Percentiles rank a stretch among this genome's conserved stretches.
phyloP scores from a whole-genome alignment of 495 filamentous ascomycete genomes.

The Cercophora scortea region DNA sequence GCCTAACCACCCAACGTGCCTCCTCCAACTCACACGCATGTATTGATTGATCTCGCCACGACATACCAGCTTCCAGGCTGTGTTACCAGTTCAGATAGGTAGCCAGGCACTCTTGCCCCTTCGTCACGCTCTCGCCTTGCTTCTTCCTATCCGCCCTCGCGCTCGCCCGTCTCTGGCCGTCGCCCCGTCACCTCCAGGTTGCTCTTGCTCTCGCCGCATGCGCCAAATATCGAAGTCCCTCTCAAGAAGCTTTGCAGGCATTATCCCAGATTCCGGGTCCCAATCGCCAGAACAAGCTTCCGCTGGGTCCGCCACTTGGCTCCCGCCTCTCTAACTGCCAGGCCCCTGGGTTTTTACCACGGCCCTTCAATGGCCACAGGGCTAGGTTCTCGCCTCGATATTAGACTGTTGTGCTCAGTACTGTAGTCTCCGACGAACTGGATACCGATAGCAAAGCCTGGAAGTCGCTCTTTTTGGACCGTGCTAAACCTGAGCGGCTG shows the following conservation, averaged over 20 bases:
- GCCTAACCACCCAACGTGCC: too few species aligned
- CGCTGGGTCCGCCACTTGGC: constrained; percentile 1
- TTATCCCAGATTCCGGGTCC: not conserved
- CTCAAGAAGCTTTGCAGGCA: not conserved
- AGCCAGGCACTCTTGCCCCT: too few species aligned
- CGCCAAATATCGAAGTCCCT: not conserved
- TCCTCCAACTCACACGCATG: too few species aligned
- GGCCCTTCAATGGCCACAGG: constrained; percentile 12
- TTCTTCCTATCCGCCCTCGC: too few species aligned
- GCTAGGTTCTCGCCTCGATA: constrained; percentile 3
- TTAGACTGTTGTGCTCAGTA: not conserved
- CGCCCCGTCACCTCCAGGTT: too few species aligned
- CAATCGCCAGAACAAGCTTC: not conserved
- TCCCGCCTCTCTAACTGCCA: not conserved
- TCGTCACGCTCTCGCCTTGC: too few species aligned
- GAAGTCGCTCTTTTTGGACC: not conserved
- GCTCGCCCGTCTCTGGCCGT: too few species aligned
- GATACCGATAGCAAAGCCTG: not conserved
- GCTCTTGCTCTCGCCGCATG: not conserved
- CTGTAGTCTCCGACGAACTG: constrained; percentile 2
- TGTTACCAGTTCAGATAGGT: too few species aligned
- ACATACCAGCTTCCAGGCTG: too few species aligned
- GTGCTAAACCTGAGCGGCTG: not conserved
- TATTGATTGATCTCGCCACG: too few species aligned
- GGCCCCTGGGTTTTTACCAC: not conserved